Base-by-base conservation (phyloP, 495 filamentous ascomycete species). In the Chlorociboria aeruginascens region DNA sequence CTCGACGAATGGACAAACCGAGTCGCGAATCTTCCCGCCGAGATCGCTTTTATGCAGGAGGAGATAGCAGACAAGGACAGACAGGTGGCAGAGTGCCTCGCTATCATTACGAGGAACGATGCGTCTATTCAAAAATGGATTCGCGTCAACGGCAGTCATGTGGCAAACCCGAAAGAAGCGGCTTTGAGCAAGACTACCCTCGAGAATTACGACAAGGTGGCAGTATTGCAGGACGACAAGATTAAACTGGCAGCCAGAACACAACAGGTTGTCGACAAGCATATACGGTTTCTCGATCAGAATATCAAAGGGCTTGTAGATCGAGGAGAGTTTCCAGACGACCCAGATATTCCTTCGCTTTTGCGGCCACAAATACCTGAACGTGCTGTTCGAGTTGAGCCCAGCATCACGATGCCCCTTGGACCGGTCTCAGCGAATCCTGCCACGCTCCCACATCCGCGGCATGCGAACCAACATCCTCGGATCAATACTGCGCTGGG, bases 61-160 rank as follows among this genome's bases (percentile, higher is more conserved):
- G 92, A 98, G 66, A 87, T 97, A 30, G 77, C 82, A 57, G 85
- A 87, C 49, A 96, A 96, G 66, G 90, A 98, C 60, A 77, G 78
- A 45, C 65, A 76, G 34, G 82, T 89, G 57, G 73, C 83, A 55
- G 85, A 89, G 32, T 85, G 81, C 57, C 70, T 83, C 35, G 70
- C 70, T 36, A 73, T 74, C 16, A 88, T 93, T 68, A 81, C 81
- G 51, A 78, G 81, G 16, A 78, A 81, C 45, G 92, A 98, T 58
- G 72, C 60, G 49, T 83, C 80, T 54, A 74, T 98, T 43, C 92
- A 98, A 62, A 94, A 89, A 64, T 90, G 81, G 68, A 84, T 96
- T 65, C 89, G 85, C 61, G 48, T 78, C 13, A 84, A 95, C 61
- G 87, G 90, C 46, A 87, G 85, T 59, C 73, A 87, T 49, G 66